Base-by-base conservation (phyloP, 1,139 yeast genomes). In the Yarrowia galli region DNA sequence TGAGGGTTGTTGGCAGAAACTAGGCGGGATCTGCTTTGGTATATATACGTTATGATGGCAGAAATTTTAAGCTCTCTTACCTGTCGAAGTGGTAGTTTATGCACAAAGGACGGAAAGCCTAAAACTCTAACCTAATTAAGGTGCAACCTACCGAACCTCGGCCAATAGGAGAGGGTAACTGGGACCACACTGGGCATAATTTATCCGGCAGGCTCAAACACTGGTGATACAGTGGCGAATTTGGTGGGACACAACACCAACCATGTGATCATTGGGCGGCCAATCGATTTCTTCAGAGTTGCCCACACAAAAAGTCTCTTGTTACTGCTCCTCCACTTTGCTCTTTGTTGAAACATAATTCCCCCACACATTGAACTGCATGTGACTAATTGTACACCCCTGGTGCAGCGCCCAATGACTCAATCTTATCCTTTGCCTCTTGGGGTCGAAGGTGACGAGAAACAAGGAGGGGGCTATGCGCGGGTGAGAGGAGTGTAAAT, bases 101-200 rank as follows among this genome's bases (percentile, higher is more conserved):
- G 64, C 64, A 58, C 64, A 38, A 42, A 42, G 42, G 16, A 7
- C 18, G 6, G 18, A 20, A 22, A 43, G 7, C 42, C 42, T 28
- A 28, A 43, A 56, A 58, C 16, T 16, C 5, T 13, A 28, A 16
- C 2, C 5, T 1, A 10, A 12, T 20, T 32, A 43, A 58, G 61
- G 64, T 58, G 64, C 51, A 58, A 58, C 64, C 64, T 58, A 58
- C 64, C 64, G 64, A 58, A 58, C 64, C 64, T 58, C 64, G 64
- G 64, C 64, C 64, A 58, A 58, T 58, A 43, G 64, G 51, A 58
- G 51, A 58, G 64, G 51, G 51, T 58, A 58, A 54, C 51, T 42
- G 64, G 46, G 40, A 43, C 64, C 64, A 28, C 49, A 42, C 49
- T 28, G 64, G 51, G 40, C 49, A 43, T 18, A 58, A 43, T 58